Base-by-base conservation (phyloP, 208 protist genomes). In the Willaertia magna region DNA sequence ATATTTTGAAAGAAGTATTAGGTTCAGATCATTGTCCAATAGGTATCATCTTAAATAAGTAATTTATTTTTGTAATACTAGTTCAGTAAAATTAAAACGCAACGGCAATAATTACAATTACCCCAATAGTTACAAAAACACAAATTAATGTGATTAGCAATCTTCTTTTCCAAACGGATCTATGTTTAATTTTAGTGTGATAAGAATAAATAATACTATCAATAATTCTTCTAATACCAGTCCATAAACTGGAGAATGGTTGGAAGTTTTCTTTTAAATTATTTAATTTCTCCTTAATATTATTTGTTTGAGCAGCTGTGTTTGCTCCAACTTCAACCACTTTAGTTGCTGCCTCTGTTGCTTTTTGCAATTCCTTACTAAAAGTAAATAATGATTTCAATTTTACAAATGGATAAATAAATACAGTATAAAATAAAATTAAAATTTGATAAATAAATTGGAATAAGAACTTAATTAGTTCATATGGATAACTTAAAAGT, bases 21-120 rank as follows among this genome's bases (percentile, higher is more conserved):
- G 82, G 82, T 12, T 39, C 20, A 18, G 82, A 85, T 78, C 82
- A 85, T 16, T 85, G 82, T 78, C 82, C 82, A 74, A 52, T 85
- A 43, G 6, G 18, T 20, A 52, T 81, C 2, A n/a, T 52, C 52
- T 52, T 81, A 11, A 52, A 81, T 26, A 59, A 59, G 51, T n/a
- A n/a, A n/a, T n/a, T n/a, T n/a, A n/a, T n/a, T n/a, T n/a, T n/a
- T n/a, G n/a, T n/a, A n/a, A n/a, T n/a, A n/a, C n/a, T n/a, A n/a
- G n/a, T n/a, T n/a, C n/a, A n/a, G n/a, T n/a, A n/a, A n/a, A n/a
- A 14, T 76, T 76, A 76, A 76, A 44, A 44, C 40, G 42, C 67
- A 43, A 78, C 7, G n/a, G 76, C 40, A 81, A 81, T 51, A 39
- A 81, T n/a, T 14, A 81, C 14, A 4, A 81, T 12, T 26, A 81